Evolutionary conservation across 2,329 filamentous ascomycete genomes (phyloP).

Genomic region (Rutstroemia sp.): DNA sequence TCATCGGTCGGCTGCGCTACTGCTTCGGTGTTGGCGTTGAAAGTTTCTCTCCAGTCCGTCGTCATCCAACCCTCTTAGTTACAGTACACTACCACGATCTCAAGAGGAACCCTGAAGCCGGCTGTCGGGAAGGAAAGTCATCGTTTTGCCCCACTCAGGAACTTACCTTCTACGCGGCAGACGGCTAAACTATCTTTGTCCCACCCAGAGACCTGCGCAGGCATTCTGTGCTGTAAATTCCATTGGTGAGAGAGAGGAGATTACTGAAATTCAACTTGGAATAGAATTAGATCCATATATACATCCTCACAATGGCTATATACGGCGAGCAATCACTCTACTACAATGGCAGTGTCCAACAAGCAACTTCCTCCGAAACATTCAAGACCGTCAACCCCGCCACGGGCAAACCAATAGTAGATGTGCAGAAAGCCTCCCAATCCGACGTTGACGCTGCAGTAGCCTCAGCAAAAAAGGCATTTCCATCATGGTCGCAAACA

Average conservation of each 20-base stretch:
- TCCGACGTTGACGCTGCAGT: slow-evolving; percentile 66
- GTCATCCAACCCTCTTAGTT: background rate
- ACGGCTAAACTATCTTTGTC: background rate
- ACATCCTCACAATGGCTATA: slow-evolving; percentile 20
- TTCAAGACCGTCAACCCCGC: slow-evolving; percentile 72
- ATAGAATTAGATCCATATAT: slow-evolving; percentile 13
- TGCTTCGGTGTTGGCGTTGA: background rate
- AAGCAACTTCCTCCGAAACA: slow-evolving; percentile 49
- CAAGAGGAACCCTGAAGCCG: too few species aligned
- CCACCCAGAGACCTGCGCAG: background rate
- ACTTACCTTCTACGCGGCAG: slow-evolving; percentile 1
- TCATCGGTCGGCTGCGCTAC: too few species aligned
- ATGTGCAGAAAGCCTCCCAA: slow-evolving; percentile 62
- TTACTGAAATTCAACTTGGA: background rate
- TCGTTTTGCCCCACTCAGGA: slow-evolving; percentile 3
- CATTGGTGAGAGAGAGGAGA: slow-evolving; percentile 3
- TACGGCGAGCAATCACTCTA: slow-evolving; percentile 58
- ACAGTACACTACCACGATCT: background rate
- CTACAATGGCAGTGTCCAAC: slow-evolving; percentile 64
- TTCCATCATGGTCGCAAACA: slow-evolving; percentile 68
- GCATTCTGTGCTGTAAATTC: background rate
- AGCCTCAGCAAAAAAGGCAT: slow-evolving; percentile 61
- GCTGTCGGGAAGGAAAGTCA: too few species aligned
- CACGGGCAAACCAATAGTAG: slow-evolving; percentile 59
- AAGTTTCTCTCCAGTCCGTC: background rate